Evolutionary conservation across 2,329 filamentous ascomycete genomes (phyloP).

Genomic region (Pseudocercospora macadamiae): DNA sequence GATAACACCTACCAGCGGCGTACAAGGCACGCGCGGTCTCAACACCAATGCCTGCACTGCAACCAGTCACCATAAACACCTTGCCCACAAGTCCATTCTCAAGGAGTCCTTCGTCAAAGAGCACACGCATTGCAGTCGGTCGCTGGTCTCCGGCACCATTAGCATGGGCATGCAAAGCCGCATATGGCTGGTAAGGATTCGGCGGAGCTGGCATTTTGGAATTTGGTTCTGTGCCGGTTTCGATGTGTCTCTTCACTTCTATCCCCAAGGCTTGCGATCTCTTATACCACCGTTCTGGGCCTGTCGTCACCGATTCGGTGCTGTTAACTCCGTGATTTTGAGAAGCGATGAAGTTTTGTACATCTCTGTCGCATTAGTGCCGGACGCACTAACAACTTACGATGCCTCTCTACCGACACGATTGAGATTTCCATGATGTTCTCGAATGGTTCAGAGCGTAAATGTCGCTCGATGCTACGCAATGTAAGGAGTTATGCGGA

Average conservation of each 20-base stretch:
- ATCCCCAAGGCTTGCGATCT: background rate
- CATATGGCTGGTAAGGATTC: background rate
- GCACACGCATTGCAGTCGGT: constrained; percentile 13
- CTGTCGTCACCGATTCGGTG: no score
- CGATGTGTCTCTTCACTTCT: background rate
- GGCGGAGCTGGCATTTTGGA: background rate
- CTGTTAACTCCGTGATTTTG: background rate
- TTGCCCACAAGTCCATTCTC: constrained; percentile 10
- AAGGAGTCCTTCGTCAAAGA: constrained; percentile 13
- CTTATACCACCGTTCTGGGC: background rate
- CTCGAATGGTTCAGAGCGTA: no score
- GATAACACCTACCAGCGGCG: background rate
- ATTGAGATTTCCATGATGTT: no score
- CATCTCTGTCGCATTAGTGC: background rate
- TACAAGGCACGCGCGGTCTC: constrained; percentile 14
- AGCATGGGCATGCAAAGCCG: background rate
- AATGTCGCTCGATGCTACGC: no score
- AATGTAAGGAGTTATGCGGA: no score
- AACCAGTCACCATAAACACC: constrained; percentile 16
- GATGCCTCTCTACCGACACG: no score
- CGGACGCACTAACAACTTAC: background rate
- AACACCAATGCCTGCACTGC: constrained; percentile 14
- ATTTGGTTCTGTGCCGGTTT: background rate
- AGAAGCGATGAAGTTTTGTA: background rate
- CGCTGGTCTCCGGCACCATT: constrained; percentile 13